phyloP scores from a whole-genome alignment of 2,329 filamentous ascomycete genomes.

The Rhynchosporium graminicola region DNA sequence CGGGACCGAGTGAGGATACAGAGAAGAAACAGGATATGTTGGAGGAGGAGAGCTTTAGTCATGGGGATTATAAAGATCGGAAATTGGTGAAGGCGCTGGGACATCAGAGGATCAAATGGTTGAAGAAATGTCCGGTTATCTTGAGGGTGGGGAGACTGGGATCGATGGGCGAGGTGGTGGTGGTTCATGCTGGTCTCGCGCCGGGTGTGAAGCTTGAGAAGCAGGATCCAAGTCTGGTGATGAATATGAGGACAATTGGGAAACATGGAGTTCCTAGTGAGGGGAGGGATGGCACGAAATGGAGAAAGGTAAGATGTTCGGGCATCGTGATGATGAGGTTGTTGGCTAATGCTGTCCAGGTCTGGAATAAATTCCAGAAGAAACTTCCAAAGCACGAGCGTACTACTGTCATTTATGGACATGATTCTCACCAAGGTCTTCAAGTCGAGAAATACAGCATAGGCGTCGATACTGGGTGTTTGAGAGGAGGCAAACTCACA shows the following conservation, averaged over 20 bases:
- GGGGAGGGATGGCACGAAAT: constrained; percentile 32
- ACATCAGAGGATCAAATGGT: constrained; percentile 64
- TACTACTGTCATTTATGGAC: constrained; percentile 80
- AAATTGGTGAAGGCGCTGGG: constrained; percentile 35
- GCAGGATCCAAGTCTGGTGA: constrained; percentile 77
- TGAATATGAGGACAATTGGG: constrained; percentile 79
- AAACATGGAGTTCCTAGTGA: constrained; percentile 37
- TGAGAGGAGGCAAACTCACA: constrained; percentile 72
- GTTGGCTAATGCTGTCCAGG: constrained; percentile 40
- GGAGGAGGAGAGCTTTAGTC: constrained; percentile 34
- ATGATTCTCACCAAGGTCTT: constrained; percentile 75
- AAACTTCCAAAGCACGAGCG: constrained; percentile 42
- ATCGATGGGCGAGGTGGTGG: constrained; percentile 63
- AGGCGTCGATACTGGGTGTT: constrained; percentile 83
- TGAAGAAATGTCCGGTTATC: constrained; percentile 74
- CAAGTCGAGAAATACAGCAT: constrained; percentile 70
- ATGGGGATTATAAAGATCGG: constrained; percentile 38
- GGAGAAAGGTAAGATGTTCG: constrained; percentile 37
- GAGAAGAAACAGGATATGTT: constrained; percentile 32
- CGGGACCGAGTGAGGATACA: constrained; percentile 37
- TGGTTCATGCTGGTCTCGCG: constrained; percentile 85
- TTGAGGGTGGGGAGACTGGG: constrained; percentile 67
- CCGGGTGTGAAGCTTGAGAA: constrained; percentile 69
- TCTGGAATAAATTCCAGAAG: constrained; percentile 57
- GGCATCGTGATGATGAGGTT: background rate